A percentile compares a stretch with the other conserved stretches of the same genome.
Evolutionary conservation across 441 rosid species (phyloP).

Genomic region (Melastoma candidum): DNA sequence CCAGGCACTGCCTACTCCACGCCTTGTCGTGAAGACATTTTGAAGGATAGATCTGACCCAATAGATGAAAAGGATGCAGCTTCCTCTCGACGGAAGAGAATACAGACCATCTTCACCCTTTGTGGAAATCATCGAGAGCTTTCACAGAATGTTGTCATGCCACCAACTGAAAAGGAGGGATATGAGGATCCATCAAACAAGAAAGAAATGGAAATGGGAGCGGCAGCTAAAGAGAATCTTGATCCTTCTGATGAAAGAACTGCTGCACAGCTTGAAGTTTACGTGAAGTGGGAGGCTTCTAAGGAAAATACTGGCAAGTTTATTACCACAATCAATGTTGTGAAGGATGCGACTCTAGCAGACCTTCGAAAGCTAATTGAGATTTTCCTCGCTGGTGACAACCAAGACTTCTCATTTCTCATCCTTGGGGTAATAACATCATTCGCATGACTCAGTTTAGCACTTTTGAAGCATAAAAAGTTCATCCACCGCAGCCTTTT

Average conservation of each 20-base stretch:
- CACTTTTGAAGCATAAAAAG: too few relatives aligned
- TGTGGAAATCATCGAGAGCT: constrained; percentile 90
- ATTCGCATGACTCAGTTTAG: too few relatives aligned
- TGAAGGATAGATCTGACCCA: constrained; percentile 6
- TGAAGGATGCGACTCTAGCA: constrained; percentile 21
- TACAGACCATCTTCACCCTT: constrained; percentile 68
- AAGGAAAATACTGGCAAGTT: constrained; percentile 41
- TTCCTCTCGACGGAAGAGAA: constrained; percentile 48
- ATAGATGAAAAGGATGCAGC: constrained; percentile 33
- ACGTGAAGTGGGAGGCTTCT: constrained; percentile 60
- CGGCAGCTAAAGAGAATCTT: constrained; percentile 45
- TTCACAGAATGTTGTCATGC: constrained; percentile 44
- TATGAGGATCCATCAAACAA: too few relatives aligned
- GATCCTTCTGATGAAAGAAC: constrained; percentile 20
- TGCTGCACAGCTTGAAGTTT: constrained; percentile 34
- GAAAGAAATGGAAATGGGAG: not conserved
- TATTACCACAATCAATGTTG: constrained; percentile 19
- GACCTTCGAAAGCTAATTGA: constrained; percentile 69
- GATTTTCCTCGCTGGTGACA: constrained; percentile 50
- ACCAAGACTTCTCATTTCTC: constrained; percentile 42
- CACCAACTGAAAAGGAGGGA: constrained; percentile 12
- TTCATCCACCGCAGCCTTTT: too few relatives aligned
- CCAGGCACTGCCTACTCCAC: constrained; percentile 1
- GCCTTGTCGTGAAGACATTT: constrained; percentile 21
- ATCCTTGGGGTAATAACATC: constrained; percentile 29